Conservation (phyloP, 208 protist genomes). For the Endotrypanum monterogeii region DNA sequence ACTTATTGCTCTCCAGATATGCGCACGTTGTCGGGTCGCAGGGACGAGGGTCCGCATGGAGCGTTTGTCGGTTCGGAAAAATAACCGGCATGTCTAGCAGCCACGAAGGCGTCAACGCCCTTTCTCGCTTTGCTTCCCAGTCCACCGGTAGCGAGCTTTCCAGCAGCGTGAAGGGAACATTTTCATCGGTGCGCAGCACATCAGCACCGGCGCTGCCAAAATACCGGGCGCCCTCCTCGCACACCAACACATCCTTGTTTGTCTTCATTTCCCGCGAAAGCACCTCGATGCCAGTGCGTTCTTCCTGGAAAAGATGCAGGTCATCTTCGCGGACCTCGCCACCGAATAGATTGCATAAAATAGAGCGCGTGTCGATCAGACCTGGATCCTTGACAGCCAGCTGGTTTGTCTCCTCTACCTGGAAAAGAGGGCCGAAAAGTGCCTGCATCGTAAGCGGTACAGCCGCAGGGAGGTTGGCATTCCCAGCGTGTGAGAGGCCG, state of each 20-base stretch:
- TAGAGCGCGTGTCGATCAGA: constrained; percentile 61
- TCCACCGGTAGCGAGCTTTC: constrained; percentile 34
- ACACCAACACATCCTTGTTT: constrained; percentile 41
- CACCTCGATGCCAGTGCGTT: constrained; percentile 17
- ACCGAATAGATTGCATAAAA: constrained; percentile 65
- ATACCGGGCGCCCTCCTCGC: constrained; percentile 48
- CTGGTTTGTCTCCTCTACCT: constrained; percentile 23
- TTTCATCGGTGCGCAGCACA: constrained; percentile 32
- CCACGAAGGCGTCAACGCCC: constrained; percentile 39
- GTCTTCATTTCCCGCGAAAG: constrained; percentile 29
- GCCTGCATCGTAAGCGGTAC: constrained; percentile 37
- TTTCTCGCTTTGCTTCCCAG: constrained; percentile 10
- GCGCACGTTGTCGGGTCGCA: constrained; percentile 54
- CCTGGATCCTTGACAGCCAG: constrained; percentile 43
- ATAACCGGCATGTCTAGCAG: constrained; percentile 88
- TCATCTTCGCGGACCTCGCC: constrained; percentile 45
- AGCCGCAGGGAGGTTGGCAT: not conserved
- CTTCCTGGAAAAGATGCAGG: constrained; percentile 35
- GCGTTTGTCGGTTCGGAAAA: constrained; percentile 72
- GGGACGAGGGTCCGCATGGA: constrained; percentile 83
- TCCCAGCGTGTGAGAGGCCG: constrained; percentile 1
- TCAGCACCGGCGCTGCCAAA: constrained; percentile 58
- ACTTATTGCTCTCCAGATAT: constrained; percentile 65
- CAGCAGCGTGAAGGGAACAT: constrained; percentile 54
- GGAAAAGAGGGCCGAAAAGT: constrained; percentile 71